phyloP scores from a whole-genome alignment of 2,329 filamentous ascomycete genomes.

The Purpureocillium takamizusanense region DNA sequence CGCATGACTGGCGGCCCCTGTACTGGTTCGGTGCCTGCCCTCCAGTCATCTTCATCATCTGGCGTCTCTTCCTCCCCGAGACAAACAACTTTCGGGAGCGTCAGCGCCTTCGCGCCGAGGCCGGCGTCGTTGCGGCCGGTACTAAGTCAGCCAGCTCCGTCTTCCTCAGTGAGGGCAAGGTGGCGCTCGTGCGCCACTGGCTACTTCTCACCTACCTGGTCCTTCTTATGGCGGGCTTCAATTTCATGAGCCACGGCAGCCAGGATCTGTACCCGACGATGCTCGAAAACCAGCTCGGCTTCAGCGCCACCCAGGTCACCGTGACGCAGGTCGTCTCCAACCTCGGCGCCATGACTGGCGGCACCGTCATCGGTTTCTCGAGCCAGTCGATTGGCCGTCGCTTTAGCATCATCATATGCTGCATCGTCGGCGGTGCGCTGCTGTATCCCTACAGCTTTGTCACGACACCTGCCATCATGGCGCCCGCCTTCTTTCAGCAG shows the following conservation, averaged over 20 bases:
- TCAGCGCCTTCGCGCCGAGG: constrained; percentile 47
- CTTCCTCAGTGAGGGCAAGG: constrained; percentile 68
- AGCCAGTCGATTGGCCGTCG: constrained; percentile 63
- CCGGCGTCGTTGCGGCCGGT: constrained; percentile 11
- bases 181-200: constrained; percentile 75
- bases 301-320: constrained; percentile 48
- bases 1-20: constrained; percentile 73
- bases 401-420: constrained; percentile 58
- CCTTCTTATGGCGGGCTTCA: constrained; percentile 82
- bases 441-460: constrained; percentile 78
- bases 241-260: constrained; percentile 80
- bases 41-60: constrained; percentile 71
- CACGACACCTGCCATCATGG: constrained; percentile 54
- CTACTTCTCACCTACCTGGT: constrained; percentile 71
- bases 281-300: constrained; percentile 46
- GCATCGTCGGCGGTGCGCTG: constrained; percentile 59
- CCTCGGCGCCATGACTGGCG: constrained; percentile 61
- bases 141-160: constrained; percentile 36
- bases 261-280: constrained; percentile 55
- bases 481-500: constrained; percentile 76
- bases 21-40: constrained; percentile 85
- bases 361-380: constrained; percentile 55
- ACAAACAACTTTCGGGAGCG: constrained; percentile 65
- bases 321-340: constrained; percentile 66
- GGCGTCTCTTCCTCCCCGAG: constrained; percentile 70